A percentile compares a stretch with the other conserved stretches of the same genome.
Evolutionary conservation across 2,329 filamentous ascomycete species (phyloP).

Genomic region (Magnaporthiopsis poae): DNA sequence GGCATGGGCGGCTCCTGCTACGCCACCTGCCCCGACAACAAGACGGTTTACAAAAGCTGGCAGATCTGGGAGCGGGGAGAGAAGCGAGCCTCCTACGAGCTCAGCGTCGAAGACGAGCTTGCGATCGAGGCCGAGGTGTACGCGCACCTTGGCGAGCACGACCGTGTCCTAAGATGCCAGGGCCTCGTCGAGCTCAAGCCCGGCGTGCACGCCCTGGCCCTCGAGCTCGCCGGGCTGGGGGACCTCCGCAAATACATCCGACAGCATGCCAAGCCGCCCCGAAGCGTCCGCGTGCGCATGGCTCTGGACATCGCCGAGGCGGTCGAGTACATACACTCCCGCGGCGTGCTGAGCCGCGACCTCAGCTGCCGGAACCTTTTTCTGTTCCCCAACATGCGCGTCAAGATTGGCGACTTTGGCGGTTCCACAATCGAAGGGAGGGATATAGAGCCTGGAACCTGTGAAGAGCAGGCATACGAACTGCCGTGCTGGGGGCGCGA

Average conservation of each 20-base stretch:
- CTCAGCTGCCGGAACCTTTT: slow-evolving; percentile 3
- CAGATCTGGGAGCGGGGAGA: neutral
- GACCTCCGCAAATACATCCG: neutral
- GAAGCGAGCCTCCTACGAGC: neutral
- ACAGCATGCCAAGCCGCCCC: neutral
- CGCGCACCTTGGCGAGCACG: neutral
- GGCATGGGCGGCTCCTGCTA: neutral
- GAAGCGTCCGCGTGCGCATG: neutral
- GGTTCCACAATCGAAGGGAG: neutral
- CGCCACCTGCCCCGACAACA: slow-evolving; percentile 7
- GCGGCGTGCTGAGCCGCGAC: neutral
- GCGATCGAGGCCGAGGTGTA: neutral
- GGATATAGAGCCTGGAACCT: neutral
- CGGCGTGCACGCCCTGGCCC: neutral
- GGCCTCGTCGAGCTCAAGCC: neutral
- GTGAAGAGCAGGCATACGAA: neutral
- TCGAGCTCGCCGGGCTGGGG: neutral
- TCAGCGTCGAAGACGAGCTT: neutral
- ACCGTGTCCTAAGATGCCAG: neutral
- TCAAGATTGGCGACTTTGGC: slow-evolving; percentile 3
- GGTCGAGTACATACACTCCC: neutral
- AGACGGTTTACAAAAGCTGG: neutral
- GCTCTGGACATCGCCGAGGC: neutral
- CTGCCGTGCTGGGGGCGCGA: neutral
- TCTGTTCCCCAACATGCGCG: neutral